Evolutionary conservation across 2,329 filamentous ascomycete species (phyloP), one percentile per base, ranked within the genome.

Genomic region (Berkeleyomyces rouxiae): DNA sequence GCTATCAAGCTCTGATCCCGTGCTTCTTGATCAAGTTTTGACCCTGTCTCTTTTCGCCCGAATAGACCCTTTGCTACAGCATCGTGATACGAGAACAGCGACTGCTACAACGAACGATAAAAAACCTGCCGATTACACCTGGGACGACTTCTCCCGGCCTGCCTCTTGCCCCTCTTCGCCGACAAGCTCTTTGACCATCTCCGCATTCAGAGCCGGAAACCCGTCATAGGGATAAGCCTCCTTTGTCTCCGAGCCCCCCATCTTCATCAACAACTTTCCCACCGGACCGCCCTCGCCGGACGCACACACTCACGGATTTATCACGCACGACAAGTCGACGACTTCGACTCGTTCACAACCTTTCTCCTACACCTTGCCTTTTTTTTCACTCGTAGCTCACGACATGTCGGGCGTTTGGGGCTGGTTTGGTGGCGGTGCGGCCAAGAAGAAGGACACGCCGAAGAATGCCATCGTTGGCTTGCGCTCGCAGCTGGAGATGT

Each of bases 391-490:
- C 33, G 37, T 13, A 23, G 23, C 23, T 23, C 23, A 23, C 59
- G 58, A 43, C n/a, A 66, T 65, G 61, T 66, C 66, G 49, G 65
- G 65, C n/a, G 61, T 67, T 47, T 85, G 88, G 87, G 84, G 87
- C 77, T 96, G 91, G 90, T 96, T 96, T 73, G 90, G 92, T 75
- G 90, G 90, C 70, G 83, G 82, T 68, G 82, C 83, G 70, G 85
- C 85, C 69, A 85, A 90, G 77, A 89, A 90, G 80, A 96, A 95
- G 78, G 90, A 96, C 77, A 87, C 84, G 65, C 90, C 93, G 64
- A 99, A 99, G 82, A 93, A 96, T 78, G 93, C 93, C 68, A 99
- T 99, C 70, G 79, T 99, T 63, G 83, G 82, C 65, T 78, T 99
- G 71, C 84, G 93, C 69, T 82, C 86, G 70, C 92, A 96, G 77